A percentile compares a stretch with the other conserved stretches of the same genome.
Conservation (phyloP, 768 basidiomycete species). For the Boletus sensibilis region DNA sequence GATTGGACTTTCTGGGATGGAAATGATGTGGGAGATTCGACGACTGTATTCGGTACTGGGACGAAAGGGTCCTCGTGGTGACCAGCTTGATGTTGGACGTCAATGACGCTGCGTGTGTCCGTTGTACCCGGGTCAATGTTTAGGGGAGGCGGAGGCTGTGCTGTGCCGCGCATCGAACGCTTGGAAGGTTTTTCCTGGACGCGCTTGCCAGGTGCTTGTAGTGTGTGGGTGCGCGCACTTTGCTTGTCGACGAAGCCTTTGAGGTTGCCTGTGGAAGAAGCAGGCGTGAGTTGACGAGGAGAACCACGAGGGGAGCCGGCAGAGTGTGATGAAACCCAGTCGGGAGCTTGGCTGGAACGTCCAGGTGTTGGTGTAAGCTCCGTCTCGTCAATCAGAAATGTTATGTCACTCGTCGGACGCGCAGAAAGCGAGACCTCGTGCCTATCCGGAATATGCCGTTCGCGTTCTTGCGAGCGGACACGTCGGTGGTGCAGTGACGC, state of each 20-base stretch:
- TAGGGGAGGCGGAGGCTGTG: constrained; percentile 33
- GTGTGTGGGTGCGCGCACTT: not conserved
- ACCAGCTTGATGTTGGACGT: constrained; percentile 12
- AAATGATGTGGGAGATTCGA: constrained; percentile 25
- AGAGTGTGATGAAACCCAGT: constrained; percentile 16
- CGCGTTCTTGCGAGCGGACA: constrained; percentile 33
- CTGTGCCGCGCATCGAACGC: constrained; percentile 21
- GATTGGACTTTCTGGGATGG: constrained; percentile 12
- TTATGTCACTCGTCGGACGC: constrained; percentile 27
- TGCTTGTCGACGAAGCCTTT: constrained; percentile 28
- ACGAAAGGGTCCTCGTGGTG: constrained; percentile 22
- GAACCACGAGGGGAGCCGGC: constrained; percentile 10
- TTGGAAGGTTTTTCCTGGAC: constrained; percentile 24
- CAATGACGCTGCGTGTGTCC: constrained; percentile 12
- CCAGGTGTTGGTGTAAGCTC: constrained; percentile 29
- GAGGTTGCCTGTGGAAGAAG: constrained; percentile 34
- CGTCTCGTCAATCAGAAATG: constrained; percentile 20
- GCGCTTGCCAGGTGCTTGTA: not conserved
- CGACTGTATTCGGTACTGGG: constrained; percentile 3
- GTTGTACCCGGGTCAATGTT: constrained; percentile 17
- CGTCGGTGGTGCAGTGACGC: constrained; percentile 26
- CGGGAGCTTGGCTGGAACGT: constrained; percentile 11
- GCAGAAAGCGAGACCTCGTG: constrained; percentile 36
- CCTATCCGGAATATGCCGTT: constrained; percentile 28
- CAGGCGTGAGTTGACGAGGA: constrained; percentile 29